Base-by-base conservation (phyloP, 202 grass and related monocot species). In the Setaria viridis region DNA sequence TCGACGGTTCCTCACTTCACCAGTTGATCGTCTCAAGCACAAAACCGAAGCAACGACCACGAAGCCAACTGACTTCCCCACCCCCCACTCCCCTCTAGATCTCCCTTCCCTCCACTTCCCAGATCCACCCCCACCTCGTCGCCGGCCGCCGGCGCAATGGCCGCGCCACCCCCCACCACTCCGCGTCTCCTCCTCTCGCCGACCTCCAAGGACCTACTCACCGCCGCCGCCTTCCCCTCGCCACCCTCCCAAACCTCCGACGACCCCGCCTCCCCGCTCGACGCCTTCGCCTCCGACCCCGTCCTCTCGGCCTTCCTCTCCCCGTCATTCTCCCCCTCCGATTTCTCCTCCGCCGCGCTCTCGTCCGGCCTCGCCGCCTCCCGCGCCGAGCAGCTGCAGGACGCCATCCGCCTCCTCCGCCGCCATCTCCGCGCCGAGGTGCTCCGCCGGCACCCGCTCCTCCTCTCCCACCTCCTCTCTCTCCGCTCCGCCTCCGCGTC, bases 271-370 rank as follows among this genome's bases (percentile, higher is more conserved):
- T 98, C 95, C 35, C 95, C 95, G 13, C 89, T 98, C 20, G 93
- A 95, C 59, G 78, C 89, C 82, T 98, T 98, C 90, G 93, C 93
- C 81, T 90, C 95, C 67, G 95, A 98, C 67, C 93, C 95, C 14
- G 86, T 98, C 78, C 94, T 98, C 88, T 92, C 95, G 58, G 91
- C 86, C 14, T 95, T 98, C 91, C 95, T 98, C 78, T 98, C 89
- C 4, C 83, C 93, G 34, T 86, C 91, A 30, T 98, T 98, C 87
- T 92, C 94, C 76, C 89, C 95, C 6, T 86, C 91, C 15, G 88
- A 85, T 29, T 98, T 98, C 95, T 98, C 95, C 78, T 98, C 95
- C 54, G 85, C 92, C 58, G 95, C 95, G 63, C 95, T 98, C 54
- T 95, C 93, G 69, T 95, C 95, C 11, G 93, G 95, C 51, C 92